Base-by-base conservation (phyloP, 1,139 yeast genomes). In the Debaryomycetaceae sp. region DNA sequence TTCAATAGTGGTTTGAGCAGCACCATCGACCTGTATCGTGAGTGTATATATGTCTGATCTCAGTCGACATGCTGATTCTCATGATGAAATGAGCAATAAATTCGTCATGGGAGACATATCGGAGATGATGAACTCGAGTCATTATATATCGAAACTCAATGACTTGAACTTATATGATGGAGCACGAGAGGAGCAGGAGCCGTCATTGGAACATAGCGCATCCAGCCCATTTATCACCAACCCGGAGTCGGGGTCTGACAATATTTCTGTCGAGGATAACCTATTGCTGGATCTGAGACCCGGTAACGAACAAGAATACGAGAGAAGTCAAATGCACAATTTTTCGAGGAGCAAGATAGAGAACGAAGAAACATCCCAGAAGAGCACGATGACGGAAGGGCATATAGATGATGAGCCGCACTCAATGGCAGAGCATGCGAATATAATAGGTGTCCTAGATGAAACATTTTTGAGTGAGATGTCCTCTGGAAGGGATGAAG, bases 201-300 rank as follows among this genome's bases (percentile, higher is more conserved):
- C 8, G 31, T 27, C 31, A 27, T 27, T 27, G 11, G 31, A 27
- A 8, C 8, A 27, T 11, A 27, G 31, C 6, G 13, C 42, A 41
- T 66, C 70, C n/a, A 65, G 70, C 46, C 69, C 71, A 4, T 66
- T 67, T 42, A 55, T 66, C 13, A 55, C 68, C 11, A 54, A 64
- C 36, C 69, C 66, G 11, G 62, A 52, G 6, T 11, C 45, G 43
- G 31, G 4, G 11, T 11, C 11, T 27, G 31, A 11, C 11, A 11
- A 4, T 27, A 27, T 27, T 27, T 27, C 31, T 7, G 31, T 7
- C 11, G 11, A 7, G 8, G 31, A 11, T 27, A 11, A 27, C 4
- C 31, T 27, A 27, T 27, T 27, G 11, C 31, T 3, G 31, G 11
- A 11, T 11, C 31, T 27, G 11, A 27, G 31, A 7, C 4, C 31